phyloP scores from a whole-genome alignment of 1,139 yeast species.

The Yamadazyma mexicana region DNA sequence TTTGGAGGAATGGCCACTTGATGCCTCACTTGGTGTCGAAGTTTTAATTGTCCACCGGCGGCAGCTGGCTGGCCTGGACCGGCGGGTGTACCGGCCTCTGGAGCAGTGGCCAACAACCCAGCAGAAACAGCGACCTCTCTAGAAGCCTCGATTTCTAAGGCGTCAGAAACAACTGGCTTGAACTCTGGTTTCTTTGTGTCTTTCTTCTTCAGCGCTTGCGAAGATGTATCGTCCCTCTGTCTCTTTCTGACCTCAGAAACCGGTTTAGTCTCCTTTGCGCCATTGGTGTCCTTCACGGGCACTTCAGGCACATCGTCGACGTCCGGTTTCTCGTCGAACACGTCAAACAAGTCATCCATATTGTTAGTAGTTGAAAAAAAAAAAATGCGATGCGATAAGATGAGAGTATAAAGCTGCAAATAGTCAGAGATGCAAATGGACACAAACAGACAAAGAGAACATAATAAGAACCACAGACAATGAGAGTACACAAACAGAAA shows the following conservation, averaged over 20 bases:
- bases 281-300: constrained; percentile 8
- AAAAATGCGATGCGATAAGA: constrained; percentile 11
- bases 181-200: constrained; percentile 27
- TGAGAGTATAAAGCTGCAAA: neutral
- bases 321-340: constrained; percentile 58
- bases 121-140: constrained; percentile 81
- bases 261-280: constrained; percentile 10
- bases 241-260: constrained; percentile 10
- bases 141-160: constrained; percentile 88
- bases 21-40: constrained; percentile 93
- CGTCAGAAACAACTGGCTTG: constrained; percentile 80
- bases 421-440: too few species aligned
- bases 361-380: constrained; percentile 11
- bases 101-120: constrained; percentile 52
- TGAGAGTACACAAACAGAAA: too few species aligned
- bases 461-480: too few species aligned
- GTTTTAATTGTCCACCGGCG: constrained; percentile 55
- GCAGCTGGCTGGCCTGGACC: constrained; percentile 28
- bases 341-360: constrained; percentile 64
- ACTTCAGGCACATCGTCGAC: constrained; percentile 32
- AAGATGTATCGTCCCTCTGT: constrained; percentile 12
- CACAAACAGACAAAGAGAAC: too few species aligned
- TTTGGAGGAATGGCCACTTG: constrained; percentile 96
- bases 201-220: constrained; percentile 16
- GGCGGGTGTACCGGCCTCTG: constrained; percentile 21